Conservation (phyloP, 1,284 basidiomycete genomes). For the Rhodotorula sp. region DNA sequence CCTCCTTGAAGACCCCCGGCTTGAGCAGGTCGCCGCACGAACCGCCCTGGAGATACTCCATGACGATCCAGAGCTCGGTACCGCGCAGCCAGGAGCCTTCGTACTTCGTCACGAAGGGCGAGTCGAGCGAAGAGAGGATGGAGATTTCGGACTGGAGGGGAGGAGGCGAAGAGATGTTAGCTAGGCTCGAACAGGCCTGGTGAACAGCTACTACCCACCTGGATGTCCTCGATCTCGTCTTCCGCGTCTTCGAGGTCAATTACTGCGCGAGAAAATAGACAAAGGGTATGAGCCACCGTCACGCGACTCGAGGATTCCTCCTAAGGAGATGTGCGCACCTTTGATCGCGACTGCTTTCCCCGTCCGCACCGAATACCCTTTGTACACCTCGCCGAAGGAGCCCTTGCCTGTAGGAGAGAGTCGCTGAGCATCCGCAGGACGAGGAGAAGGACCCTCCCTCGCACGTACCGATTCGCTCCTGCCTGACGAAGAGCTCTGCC, state of each 20-base stretch:
- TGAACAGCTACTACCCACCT: slow-evolving; percentile 56
- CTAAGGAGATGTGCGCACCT: slow-evolving; percentile 7
- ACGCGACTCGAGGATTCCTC: not conserved
- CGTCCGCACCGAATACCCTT: slow-evolving; percentile 89
- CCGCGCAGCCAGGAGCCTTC: slow-evolving; percentile 44
- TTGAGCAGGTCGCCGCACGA: slow-evolving; percentile 57
- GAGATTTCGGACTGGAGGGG: slow-evolving; percentile 70
- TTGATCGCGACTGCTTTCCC: slow-evolving; percentile 76
- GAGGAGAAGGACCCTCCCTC: slow-evolving; percentile 21
- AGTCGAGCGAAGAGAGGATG: slow-evolving; percentile 96
- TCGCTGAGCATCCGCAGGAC: slow-evolving; percentile 15
- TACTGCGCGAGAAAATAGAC: slow-evolving; percentile 52
- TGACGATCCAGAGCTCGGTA: slow-evolving; percentile 93
- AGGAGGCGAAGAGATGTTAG: no score
- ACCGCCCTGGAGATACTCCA: slow-evolving; percentile 77
- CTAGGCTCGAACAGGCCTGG: not conserved
- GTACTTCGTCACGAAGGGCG: slow-evolving; percentile 89
- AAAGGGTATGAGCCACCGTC: not conserved
- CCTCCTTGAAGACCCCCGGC: slow-evolving; percentile 92
- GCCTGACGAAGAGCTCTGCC: slow-evolving; percentile 90
- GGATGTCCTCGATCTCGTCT: slow-evolving; percentile 99
- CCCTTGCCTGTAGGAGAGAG: slow-evolving; percentile 65
- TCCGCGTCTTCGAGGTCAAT: slow-evolving; percentile 98
- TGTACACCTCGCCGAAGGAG: slow-evolving; percentile 96
- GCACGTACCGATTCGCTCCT: slow-evolving; percentile 84